Evolutionary conservation across 2,329 filamentous ascomycete genomes (phyloP).

Genomic region (Blumeria graminis): DNA sequence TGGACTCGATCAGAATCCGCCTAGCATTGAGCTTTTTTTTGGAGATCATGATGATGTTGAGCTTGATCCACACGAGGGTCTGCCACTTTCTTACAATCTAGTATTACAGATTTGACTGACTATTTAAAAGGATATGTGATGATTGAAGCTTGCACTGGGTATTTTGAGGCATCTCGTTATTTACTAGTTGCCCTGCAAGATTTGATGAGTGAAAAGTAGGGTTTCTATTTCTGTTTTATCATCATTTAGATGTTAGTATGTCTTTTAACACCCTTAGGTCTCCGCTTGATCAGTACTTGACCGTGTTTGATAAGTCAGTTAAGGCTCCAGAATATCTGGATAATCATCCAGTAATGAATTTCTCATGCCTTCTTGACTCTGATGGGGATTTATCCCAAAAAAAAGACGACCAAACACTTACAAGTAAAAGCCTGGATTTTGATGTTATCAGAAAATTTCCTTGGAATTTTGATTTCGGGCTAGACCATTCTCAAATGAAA

Average conservation of each 20-base stretch:
- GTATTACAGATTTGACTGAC: background rate
- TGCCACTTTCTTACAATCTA: slow-evolving; percentile 16
- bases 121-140: slow-evolving; percentile 27
- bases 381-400: background rate
- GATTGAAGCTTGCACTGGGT: slow-evolving; percentile 50
- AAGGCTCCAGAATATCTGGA: slow-evolving; percentile 27
- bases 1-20: slow-evolving; percentile 38
- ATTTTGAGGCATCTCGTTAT: slow-evolving; percentile 55
- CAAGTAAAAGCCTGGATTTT: slow-evolving; percentile 11
- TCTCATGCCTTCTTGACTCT: slow-evolving; percentile 18
- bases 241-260: background rate
- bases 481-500: slow-evolving; percentile 47
- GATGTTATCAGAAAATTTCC: slow-evolving; percentile 33
- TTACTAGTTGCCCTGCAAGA: slow-evolving; percentile 48
- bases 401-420: slow-evolving; percentile 3
- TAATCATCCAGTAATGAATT: slow-evolving; percentile 23
- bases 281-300: slow-evolving; percentile 36
- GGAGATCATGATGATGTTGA: slow-evolving; percentile 31
- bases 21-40: slow-evolving; percentile 56
- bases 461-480: slow-evolving; percentile 17
- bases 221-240: background rate
- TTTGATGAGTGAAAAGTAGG: slow-evolving; percentile 12
- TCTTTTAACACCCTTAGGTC: slow-evolving; percentile 18
- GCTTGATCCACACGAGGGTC: slow-evolving; percentile 41
- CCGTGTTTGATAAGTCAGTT: slow-evolving; percentile 22